Evolutionary conservation across 495 filamentous ascomycete genomes (phyloP), one percentile per base, ranked within the genome.

Genomic region (Penicillium tannophilum): DNA sequence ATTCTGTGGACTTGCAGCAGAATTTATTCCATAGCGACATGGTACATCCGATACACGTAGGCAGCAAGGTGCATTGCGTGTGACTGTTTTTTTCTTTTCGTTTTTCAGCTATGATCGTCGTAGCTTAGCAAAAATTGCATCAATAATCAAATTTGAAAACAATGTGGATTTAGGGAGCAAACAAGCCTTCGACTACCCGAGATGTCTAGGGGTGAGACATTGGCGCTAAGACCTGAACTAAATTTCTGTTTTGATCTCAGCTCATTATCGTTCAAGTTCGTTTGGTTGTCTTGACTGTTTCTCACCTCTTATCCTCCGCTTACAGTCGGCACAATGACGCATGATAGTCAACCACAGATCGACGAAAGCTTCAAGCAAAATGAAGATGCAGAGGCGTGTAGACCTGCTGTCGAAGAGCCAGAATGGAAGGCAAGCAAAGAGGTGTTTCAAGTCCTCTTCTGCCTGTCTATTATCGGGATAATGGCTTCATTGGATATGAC

Each of bases 401-500:
- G 16, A 17, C 39, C 39, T 16, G 12, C 6, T 10, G 16, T 41
- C 39, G 39, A 41, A 6, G 39, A 41, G 39, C 39, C 39, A 41
- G 39, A 41, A 41, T 41, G 39, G 39, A 41, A 41, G 14, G 39
- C 39, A 2, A 41, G 39, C 39, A 41, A 41, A 41, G 39, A 41
- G 39, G 39, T 41, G 1, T n/a, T 41, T 6, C 39, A 41, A 12
- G 39, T 41, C 39, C 39, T 41, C 39, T 41, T 41, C 0, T 41
- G 39, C 6, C 39, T 56, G 30, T 56, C 54, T 31, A 51, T 57
- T n/a, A 41, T 57, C 19, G 49, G 45, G n/a, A 41, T 51, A 31
- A 26, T 57, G 45, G 41, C 35, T 17, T 44, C 55, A 14, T 50
- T 57, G 19, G 55, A 57, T 51, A 42, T 44, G 14, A 57, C 55